These are phyloP conservation scores for Fistulinella prunicolor DNA, from an alignment of 768 basidiomycete species.

Conservation along the genomic window DNA sequence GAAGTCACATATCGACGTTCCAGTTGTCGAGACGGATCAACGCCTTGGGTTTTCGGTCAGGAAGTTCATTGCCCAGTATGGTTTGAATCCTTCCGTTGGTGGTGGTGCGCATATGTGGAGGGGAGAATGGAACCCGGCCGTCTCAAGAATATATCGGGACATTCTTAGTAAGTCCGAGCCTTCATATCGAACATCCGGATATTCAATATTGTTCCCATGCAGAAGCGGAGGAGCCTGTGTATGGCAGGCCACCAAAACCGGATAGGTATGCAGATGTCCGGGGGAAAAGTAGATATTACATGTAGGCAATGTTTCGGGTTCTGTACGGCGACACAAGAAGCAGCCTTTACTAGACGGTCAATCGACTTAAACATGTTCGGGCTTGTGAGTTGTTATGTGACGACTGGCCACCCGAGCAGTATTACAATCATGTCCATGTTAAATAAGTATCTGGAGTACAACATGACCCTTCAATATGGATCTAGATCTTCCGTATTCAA, in stretches of 20 bases:
- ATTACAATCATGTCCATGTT: too few relatives aligned
- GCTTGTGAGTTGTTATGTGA: too few relatives aligned
- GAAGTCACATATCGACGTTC: constrained; percentile 44
- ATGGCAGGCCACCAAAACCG: constrained; percentile 28
- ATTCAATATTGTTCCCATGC: background rate
- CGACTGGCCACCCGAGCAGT: too few relatives aligned
- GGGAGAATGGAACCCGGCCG: constrained; percentile 66
- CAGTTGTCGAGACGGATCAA: constrained; percentile 41
- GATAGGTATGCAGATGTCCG: constrained; percentile 30
- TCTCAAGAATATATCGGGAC: constrained; percentile 62
- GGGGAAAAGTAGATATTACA: constrained; percentile 30
- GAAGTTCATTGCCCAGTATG: constrained; percentile 54
- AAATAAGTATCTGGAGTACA: too few relatives aligned
- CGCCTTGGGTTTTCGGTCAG: constrained; percentile 67
- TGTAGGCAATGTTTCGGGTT: too few relatives aligned
- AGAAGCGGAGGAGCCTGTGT: constrained; percentile 25
- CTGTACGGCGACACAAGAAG: too few relatives aligned
- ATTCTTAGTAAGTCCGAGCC: constrained; percentile 56
- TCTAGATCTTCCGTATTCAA: constrained; percentile 27
- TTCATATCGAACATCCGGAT: background rate
- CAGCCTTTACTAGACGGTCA: too few relatives aligned
- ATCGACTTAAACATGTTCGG: too few relatives aligned
- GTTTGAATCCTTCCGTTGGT: constrained; percentile 50
- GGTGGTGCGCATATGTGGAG: constrained; percentile 86
- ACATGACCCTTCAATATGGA: background rate